phyloP scores from a whole-genome alignment of 140 eudicot species.

The Stevia rebaudiana region DNA sequence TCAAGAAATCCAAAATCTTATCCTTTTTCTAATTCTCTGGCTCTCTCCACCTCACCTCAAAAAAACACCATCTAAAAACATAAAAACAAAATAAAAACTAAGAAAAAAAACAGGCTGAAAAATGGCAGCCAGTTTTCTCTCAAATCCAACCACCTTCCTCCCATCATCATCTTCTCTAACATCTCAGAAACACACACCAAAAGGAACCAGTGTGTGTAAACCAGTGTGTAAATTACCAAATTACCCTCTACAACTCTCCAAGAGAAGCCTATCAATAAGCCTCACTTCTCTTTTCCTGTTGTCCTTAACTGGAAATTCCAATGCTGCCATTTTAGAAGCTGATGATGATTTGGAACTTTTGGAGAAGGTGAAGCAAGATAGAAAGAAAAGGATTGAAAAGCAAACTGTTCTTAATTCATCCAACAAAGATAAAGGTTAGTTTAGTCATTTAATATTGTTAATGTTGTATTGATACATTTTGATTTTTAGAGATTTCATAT shows the following conservation, averaged over 20 bases:
- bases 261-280: slow-evolving; percentile 60
- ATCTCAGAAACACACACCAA: slow-evolving; percentile 33
- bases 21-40: slow-evolving; percentile 39
- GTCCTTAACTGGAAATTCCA: slow-evolving; percentile 48
- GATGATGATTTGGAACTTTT: slow-evolving; percentile 83
- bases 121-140: slow-evolving; percentile 64
- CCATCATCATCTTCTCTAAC: slow-evolving; percentile 42
- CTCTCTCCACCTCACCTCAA: slow-evolving; percentile 46
- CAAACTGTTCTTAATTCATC: slow-evolving; percentile 70
- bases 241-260: slow-evolving; percentile 33
- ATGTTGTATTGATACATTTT: neutral
- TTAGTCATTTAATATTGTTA: neutral
- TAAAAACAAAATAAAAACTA: neutral
- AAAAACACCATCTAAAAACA: slow-evolving; percentile 19
- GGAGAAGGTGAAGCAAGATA: slow-evolving; percentile 82
- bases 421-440: slow-evolving; percentile 61
- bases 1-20: slow-evolving; percentile 60
- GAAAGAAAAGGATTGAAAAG: slow-evolving; percentile 81
- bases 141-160: slow-evolving; percentile 50
- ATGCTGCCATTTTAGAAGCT: slow-evolving; percentile 83
- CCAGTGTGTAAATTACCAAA: slow-evolving; percentile 33
- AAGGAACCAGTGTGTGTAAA: slow-evolving; percentile 37
- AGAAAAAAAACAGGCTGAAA: slow-evolving; percentile 3
- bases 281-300: slow-evolving; percentile 44
- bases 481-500: neutral